Conservation (phyloP, 345 rosid genomes). For the Citrus medica region DNA sequence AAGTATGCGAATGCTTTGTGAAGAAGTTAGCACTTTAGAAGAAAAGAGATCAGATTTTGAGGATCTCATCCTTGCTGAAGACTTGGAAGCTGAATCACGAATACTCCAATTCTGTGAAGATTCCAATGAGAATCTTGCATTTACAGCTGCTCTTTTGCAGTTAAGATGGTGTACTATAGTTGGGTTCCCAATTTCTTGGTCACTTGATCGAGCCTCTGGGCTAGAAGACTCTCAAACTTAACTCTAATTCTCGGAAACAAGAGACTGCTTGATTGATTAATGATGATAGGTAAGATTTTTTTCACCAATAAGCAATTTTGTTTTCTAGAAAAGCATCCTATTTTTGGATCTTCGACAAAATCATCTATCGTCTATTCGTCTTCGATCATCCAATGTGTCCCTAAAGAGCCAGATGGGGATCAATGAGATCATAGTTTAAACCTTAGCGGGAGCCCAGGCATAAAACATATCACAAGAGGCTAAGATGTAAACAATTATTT, state of each 20-base stretch:
- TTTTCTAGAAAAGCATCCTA: too few species aligned
- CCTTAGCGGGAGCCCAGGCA: too few species aligned
- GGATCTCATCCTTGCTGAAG: constrained; percentile 52
- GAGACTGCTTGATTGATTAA: too few species aligned
- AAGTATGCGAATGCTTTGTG: constrained; percentile 56
- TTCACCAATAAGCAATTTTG: too few species aligned
- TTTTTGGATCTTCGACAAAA: too few species aligned
- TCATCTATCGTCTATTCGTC: too few species aligned
- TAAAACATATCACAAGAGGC: too few species aligned
- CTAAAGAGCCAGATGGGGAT: too few species aligned
- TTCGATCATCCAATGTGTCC: too few species aligned
- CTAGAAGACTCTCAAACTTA: constrained; percentile 35
- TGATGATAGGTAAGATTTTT: too few species aligned
- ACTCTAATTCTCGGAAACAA: constrained; percentile 25
- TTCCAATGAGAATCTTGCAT: constrained; percentile 36
- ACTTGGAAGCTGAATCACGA: constrained; percentile 46
- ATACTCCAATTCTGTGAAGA: constrained; percentile 42
- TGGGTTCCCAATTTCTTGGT: constrained; percentile 55
- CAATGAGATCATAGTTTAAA: too few species aligned
- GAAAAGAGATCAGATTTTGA: constrained; percentile 47
- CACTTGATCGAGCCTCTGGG: constrained; percentile 61
- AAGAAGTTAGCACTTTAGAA: constrained; percentile 31
- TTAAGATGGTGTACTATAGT: constrained; percentile 77
- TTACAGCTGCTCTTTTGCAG: constrained; percentile 51
- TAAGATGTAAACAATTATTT: too few species aligned